phyloP scores from a whole-genome alignment of 345 rosid species.

The Syzygium aromaticum region DNA sequence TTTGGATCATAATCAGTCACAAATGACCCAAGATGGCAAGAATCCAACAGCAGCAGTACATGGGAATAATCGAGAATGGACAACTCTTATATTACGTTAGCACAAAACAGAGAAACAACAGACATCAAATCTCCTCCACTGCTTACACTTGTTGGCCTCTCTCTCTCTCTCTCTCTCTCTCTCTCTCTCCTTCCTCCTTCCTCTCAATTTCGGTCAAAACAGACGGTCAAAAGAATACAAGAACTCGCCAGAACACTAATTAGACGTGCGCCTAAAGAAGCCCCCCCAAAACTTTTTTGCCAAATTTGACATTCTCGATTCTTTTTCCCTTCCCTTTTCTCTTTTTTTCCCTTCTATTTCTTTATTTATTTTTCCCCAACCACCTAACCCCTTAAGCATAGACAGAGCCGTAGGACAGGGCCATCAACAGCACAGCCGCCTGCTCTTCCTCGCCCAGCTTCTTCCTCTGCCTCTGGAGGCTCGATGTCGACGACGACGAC shows the following conservation, averaged over 20 bases:
- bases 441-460: conserved; percentile 83
- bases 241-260: neutral
- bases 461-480: conserved; percentile 42
- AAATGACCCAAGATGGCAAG: neutral
- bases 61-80: neutral
- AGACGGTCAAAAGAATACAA: neutral
- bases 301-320: neutral
- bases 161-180: neutral
- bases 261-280: neutral
- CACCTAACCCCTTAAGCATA: conserved; percentile 21
- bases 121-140: neutral
- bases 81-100: neutral
- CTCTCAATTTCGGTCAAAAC: neutral
- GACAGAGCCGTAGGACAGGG: conserved; percentile 73
- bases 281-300: neutral
- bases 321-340: neutral
- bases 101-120: neutral
- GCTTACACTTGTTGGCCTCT: neutral
- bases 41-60: neutral
- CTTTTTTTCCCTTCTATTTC: neutral
- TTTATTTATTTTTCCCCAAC: neutral
- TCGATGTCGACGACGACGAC: neutral
- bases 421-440: conserved; percentile 89
- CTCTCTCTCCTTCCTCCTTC: neutral
- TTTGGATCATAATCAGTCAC: neutral